Evolutionary conservation across 768 basidiomycete genomes (phyloP).

Genomic region (Russula brevipes): DNA sequence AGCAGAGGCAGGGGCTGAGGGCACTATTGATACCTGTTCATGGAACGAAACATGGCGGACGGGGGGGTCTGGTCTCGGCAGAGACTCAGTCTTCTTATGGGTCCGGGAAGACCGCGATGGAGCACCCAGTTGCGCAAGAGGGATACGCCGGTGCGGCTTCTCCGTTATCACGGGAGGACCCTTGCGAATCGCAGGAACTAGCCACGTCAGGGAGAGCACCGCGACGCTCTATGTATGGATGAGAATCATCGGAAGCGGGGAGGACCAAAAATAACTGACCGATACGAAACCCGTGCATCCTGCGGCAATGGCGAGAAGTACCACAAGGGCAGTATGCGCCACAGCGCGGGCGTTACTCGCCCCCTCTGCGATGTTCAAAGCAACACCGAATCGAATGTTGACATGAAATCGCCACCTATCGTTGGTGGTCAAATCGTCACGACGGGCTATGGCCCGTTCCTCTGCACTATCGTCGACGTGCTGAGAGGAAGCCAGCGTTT

Average conservation of each 20-base stretch:
- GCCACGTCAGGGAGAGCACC: slow-evolving; percentile 14
- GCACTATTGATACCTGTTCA: background rate
- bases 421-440: background rate
- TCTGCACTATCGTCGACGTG: background rate
- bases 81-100: background rate
- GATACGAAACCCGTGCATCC: slow-evolving; percentile 21
- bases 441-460: slow-evolving; percentile 5
- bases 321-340: background rate
- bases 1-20: background rate
- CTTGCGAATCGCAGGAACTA: slow-evolving; percentile 12
- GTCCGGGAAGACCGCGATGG: background rate
- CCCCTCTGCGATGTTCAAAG: slow-evolving; percentile 9
- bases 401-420: slow-evolving; percentile 15
- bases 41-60: slow-evolving; percentile 21
- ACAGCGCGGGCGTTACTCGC: slow-evolving; percentile 2
- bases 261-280: slow-evolving; percentile 5
- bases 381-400: slow-evolving; percentile 19
- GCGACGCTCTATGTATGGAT: slow-evolving; percentile 14
- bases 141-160: background rate
- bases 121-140: background rate
- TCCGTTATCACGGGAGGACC: slow-evolving; percentile 1
- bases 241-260: background rate
- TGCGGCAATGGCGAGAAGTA: slow-evolving; percentile 1
- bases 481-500: slow-evolving; percentile 15
- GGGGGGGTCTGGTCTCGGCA: slow-evolving; percentile 1